These are phyloP conservation scores for Neurospora sp. DNA, from an alignment of 2,329 filamentous ascomycete genomes.

Conservation along the genomic window DNA sequence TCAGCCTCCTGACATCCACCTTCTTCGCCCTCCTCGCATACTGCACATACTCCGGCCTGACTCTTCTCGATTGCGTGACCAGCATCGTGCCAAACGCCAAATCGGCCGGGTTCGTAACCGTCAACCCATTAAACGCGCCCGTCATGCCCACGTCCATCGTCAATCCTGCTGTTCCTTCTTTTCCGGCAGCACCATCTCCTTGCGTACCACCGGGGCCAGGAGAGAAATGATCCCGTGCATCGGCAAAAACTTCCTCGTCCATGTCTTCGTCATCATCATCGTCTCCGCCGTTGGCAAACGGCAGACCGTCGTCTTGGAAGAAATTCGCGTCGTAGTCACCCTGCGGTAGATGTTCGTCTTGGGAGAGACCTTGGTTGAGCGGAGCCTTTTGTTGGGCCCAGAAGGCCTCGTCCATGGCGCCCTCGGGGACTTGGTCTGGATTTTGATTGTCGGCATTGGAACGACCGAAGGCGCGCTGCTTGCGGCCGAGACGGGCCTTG, in stretches of 20 bases:
- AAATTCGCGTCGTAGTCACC: slow-evolving; percentile 96
- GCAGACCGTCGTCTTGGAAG: slow-evolving; percentile 81
- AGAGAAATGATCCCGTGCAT: slow-evolving; percentile 71
- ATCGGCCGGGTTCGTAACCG: slow-evolving; percentile 33
- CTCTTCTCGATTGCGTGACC: slow-evolving; percentile 53
- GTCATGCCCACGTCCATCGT: slow-evolving; percentile 36
- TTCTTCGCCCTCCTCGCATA: slow-evolving; percentile 63
- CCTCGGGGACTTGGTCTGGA: slow-evolving; percentile 49
- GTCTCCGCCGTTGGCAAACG: slow-evolving; percentile 51
- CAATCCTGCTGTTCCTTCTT: slow-evolving; percentile 29
- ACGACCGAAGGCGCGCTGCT: slow-evolving; percentile 38
- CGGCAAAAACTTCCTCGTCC: slow-evolving; percentile 55
- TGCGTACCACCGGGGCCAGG: slow-evolving; percentile 47
- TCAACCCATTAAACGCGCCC: slow-evolving; percentile 34
- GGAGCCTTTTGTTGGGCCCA: slow-evolving; percentile 70
- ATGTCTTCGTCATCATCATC: slow-evolving; percentile 56
- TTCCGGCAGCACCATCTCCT: slow-evolving; percentile 29
- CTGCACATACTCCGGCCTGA: slow-evolving; percentile 60
- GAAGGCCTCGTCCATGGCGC: slow-evolving; percentile 89
- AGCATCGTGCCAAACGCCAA: slow-evolving; percentile 56
- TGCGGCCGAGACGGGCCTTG: slow-evolving; percentile 70
- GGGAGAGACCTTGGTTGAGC: slow-evolving; percentile 8
- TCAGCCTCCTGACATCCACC: slow-evolving; percentile 58
- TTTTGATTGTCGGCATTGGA: slow-evolving; percentile 28
- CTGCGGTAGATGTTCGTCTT: slow-evolving; percentile 33